Conservation (phyloP, 2,329 filamentous ascomycete species). For the Xylaria sp. region DNA sequence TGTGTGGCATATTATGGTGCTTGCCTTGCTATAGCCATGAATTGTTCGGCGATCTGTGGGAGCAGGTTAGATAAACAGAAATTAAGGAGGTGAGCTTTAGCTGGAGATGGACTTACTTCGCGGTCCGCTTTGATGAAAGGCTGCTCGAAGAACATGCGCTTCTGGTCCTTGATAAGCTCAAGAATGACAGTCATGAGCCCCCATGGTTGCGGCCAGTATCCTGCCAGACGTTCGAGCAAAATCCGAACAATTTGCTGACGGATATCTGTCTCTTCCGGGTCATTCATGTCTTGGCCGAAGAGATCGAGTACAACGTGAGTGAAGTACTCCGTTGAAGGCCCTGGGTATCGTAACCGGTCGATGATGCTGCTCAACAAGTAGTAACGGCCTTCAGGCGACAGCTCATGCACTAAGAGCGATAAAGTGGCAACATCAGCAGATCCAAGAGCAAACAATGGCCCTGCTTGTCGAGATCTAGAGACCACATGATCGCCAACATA, state of each 20-base stretch:
- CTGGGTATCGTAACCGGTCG: conserved; percentile 92
- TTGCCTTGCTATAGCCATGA: conserved; percentile 45
- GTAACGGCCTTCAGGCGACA: conserved; percentile 82
- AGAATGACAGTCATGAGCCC: conserved; percentile 88
- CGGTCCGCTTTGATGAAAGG: conserved; percentile 90
- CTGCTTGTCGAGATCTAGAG: conserved; percentile 66
- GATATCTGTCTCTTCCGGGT: conserved; percentile 81
- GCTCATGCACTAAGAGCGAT: conserved; percentile 78
- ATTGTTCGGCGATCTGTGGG: conserved; percentile 46
- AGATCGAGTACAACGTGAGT: conserved; percentile 84
- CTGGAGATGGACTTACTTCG: conserved; percentile 67
- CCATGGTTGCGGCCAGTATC: conserved; percentile 95
- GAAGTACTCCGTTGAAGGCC: conserved; percentile 92
- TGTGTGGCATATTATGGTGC: conserved; percentile 32
- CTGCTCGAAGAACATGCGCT: conserved; percentile 90
- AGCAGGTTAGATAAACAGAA: conserved; percentile 28
- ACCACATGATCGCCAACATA: conserved; percentile 82
- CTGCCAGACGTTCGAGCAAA: conserved; percentile 85
- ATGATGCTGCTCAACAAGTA: conserved; percentile 84
- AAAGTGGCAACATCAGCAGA: conserved; percentile 77
- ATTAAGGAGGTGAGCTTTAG: background rate
- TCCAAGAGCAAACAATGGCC: conserved; percentile 70
- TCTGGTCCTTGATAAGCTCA: conserved; percentile 91
- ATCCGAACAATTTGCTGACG: conserved; percentile 92
- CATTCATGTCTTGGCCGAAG: conserved; percentile 78